These are phyloP conservation scores for Coprinellus micaceus DNA, from an alignment of 768 basidiomycete genomes.

Conservation along the genomic window DNA sequence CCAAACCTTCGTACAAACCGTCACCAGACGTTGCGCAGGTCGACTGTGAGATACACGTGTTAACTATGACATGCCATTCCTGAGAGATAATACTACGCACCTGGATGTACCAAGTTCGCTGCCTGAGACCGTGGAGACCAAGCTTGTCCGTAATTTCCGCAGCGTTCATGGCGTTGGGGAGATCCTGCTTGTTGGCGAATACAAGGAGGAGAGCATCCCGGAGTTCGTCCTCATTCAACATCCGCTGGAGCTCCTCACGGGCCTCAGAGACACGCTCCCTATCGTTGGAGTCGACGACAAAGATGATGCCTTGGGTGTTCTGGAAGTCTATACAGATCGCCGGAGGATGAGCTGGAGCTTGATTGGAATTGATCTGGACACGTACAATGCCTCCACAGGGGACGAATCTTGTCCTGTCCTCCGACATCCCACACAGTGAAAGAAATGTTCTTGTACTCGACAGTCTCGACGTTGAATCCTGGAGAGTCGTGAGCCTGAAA, in stretches of 20 bases:
- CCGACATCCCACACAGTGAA: constrained; percentile 99
- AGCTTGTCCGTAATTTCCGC: constrained; percentile 99
- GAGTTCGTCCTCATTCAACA: constrained; percentile 99
- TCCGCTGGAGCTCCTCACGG: constrained; percentile 97
- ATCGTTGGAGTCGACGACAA: constrained; percentile 99
- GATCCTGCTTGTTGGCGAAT: constrained; percentile 99
- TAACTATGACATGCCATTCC: constrained; percentile 10
- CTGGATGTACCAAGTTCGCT: constrained; percentile 98
- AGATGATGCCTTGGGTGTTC: constrained; percentile 99
- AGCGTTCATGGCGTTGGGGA: constrained; percentile 99
- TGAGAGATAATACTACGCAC: constrained; percentile 38
- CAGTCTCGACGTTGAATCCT: constrained; percentile 99
- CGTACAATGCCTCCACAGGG: constrained; percentile 99
- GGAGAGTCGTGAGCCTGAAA: constrained; percentile 19
- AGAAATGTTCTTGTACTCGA: constrained; percentile 99
- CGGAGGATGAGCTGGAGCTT: constrained; percentile 14
- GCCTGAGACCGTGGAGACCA: constrained; percentile 93
- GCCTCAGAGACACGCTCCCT: constrained; percentile 99
- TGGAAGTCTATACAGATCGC: constrained; percentile 80
- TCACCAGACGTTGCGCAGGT: constrained; percentile 98
- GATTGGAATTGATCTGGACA: constrained; percentile 24
- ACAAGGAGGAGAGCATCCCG: constrained; percentile 97
- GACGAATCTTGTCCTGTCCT: constrained; percentile 99
- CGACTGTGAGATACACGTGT: constrained; percentile 49
- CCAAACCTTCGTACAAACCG: constrained; percentile 96